Evolutionary conservation across 2,329 filamentous ascomycete genomes (phyloP).

Genomic region (Fusarium sp.): DNA sequence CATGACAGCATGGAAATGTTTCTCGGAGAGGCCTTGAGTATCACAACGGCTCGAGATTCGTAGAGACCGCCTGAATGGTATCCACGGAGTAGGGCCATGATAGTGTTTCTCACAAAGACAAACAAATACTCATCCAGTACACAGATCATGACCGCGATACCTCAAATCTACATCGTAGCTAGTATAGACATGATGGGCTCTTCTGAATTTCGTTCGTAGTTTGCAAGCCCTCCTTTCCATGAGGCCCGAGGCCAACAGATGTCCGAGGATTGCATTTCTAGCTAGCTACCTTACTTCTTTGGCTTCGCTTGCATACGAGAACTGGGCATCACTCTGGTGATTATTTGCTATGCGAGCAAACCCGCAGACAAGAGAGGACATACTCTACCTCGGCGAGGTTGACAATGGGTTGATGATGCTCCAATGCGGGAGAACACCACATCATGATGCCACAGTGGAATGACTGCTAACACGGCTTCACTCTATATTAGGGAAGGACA

Average conservation of each 20-base stretch:
- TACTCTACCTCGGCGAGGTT: not conserved
- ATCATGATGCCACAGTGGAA: not conserved
- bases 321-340: not conserved
- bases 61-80: not conserved
- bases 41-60: not conserved
- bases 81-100: not conserved
- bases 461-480: not conserved
- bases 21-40: not conserved
- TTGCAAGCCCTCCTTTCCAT: not conserved
- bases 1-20: not conserved
- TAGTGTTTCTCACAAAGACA: not conserved
- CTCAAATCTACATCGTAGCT: too few relatives aligned
- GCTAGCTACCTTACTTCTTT: not conserved
- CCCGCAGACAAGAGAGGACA: not conserved
- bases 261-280: too few relatives aligned
- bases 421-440: not conserved
- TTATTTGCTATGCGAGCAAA: not conserved
- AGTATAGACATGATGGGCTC: too few relatives aligned
- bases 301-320: not conserved
- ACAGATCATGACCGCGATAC: not conserved
- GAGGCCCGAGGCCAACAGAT: too few relatives aligned
- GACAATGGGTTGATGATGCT: not conserved
- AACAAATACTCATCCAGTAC: not conserved
- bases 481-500: not conserved
- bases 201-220: not conserved